These are phyloP conservation scores for Paramecium biaurelia DNA, from an alignment of 73 alveolate species.

Conservation along the genomic window DNA sequence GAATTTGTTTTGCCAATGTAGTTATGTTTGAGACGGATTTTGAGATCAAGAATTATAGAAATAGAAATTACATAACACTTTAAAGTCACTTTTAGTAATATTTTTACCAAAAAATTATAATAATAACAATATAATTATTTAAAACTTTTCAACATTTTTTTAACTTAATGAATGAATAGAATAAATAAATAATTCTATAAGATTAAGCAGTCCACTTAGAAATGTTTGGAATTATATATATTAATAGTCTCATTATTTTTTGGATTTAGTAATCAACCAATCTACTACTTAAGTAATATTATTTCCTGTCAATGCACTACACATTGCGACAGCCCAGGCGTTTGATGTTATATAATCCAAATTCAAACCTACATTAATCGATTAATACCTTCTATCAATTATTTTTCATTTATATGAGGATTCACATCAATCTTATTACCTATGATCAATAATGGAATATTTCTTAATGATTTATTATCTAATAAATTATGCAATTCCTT, in stretches of 20 bases:
- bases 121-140: not conserved
- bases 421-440: constrained; percentile 88
- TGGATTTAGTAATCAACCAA: constrained; percentile 78
- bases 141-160: too few relatives aligned
- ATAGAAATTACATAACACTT: not conserved
- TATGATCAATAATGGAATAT: constrained; percentile 79
- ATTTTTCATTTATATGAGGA: constrained; percentile 85
- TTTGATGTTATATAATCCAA: constrained; percentile 86
- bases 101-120: too few relatives aligned
- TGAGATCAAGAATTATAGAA: not conserved
- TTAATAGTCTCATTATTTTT: constrained; percentile 54
- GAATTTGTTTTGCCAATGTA: not conserved
- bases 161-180: not conserved
- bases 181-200: not conserved
- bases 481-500: constrained; percentile 79
- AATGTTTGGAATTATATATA: not conserved
- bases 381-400: constrained; percentile 73
- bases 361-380: constrained; percentile 70
- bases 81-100: not conserved
- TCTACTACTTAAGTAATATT: constrained; percentile 86
- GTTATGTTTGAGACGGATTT: not conserved
- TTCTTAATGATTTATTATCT: constrained; percentile 76
- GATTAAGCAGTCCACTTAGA: not conserved
- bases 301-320: constrained; percentile 81
- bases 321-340: constrained; percentile 87